A percentile compares a stretch with the other conserved stretches of the same genome.
phyloP scores from a whole-genome alignment of 805 yeast species.

The Priceomyces castillae region DNA sequence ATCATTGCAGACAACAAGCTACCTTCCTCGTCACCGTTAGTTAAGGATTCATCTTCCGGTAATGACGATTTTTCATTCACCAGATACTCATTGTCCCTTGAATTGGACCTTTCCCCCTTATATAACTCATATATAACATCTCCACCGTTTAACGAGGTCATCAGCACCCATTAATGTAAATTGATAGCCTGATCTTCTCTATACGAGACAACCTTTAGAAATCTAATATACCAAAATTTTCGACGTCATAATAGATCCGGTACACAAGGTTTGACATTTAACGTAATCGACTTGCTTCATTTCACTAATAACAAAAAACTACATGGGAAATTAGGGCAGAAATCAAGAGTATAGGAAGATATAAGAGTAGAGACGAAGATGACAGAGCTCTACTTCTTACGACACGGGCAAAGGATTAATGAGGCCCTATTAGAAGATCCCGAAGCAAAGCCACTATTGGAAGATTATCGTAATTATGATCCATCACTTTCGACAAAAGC shows the following conservation, averaged over 20 bases:
- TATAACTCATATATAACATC: neutral
- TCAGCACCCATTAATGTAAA: neutral
- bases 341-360: neutral
- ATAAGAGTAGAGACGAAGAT: slow-evolving; percentile 13
- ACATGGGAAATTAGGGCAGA: neutral
- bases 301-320: neutral
- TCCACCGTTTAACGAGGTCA: neutral
- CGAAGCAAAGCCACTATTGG: slow-evolving; percentile 22
- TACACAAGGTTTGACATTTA: neutral
- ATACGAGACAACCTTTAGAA: neutral
- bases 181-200: neutral
- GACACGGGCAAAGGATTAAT: slow-evolving; percentile 44
- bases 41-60: neutral
- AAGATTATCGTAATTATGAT: slow-evolving; percentile 32
- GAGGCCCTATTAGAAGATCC: slow-evolving; percentile 28
- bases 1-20: slow-evolving; percentile 10
- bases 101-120: neutral
- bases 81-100: neutral
- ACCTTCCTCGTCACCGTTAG: neutral
- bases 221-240: neutral
- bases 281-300: neutral
- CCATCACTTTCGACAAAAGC: slow-evolving; percentile 35
- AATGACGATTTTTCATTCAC: neutral
- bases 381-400: slow-evolving; percentile 43
- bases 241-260: slow-evolving; percentile 1